Evolutionary conservation across 306 rosid genomes (phyloP), one percentile per base, ranked within the genome.

Genomic region (Crataegus laevigata): DNA sequence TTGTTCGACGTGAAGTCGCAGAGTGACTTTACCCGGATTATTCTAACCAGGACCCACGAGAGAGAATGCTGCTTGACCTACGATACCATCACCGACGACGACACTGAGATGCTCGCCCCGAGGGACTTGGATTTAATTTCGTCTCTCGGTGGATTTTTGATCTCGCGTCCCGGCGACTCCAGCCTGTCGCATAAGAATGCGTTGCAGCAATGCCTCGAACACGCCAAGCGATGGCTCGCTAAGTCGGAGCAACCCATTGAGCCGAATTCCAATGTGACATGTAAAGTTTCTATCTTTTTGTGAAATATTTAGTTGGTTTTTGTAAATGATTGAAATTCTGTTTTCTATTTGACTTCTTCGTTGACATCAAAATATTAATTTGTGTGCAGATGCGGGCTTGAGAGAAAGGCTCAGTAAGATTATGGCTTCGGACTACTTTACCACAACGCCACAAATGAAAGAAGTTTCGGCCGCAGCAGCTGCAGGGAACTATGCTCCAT

Each of bases 31-130:
- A 86, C 96, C 3, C 86, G 97, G 12, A 90, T 90, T 47, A 90
- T 91, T 89, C 85, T 94, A 22, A 90, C 96, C 3, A 82, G 99
- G 79, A 96, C 92, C 4, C 97, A 90, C 71, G 99, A 96, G 83
- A 86, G 99, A 6, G 92, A 96, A 0, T 96, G 99, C 52, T 96
- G 99, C 85, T 77, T 96, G 83, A 96, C 99, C 61, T 96, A 96
- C 54, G 99, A 96, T 42, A 90, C 91, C 66, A 97, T 96, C 73
- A 90, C 97, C 3, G 99, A 96, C 77, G 99, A 96, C 71, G 98
- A 97, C 19, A 90, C 96, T 25, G 99, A 96, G 88, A 93, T 88
- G 82, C 98, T 96, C 1, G 84, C 88, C 9, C 98, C 92, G 89
- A 87, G 82, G 75, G 99, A 96, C 77, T 78, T 96, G 84, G 97